Percentiles rank a stretch among this genome's conserved stretches.
Conservation (phyloP, 345 rosid species). For the Cardamine chenopodiifolia region DNA sequence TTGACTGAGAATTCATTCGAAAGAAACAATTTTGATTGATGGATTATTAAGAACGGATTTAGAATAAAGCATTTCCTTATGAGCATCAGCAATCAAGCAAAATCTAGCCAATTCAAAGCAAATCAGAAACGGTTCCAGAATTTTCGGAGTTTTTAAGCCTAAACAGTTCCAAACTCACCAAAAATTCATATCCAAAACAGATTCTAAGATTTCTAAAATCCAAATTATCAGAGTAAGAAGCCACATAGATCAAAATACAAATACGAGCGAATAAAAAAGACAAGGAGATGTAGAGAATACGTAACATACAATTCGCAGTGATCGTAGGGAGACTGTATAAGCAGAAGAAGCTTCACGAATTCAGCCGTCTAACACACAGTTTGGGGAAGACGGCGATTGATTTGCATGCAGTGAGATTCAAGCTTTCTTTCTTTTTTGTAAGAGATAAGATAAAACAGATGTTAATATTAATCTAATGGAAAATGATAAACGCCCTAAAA, state of each 20-base stretch:
- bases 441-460: background rate
- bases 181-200: background rate
- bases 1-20: background rate
- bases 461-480: too few relatives aligned
- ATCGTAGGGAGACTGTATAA: background rate
- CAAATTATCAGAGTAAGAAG: background rate
- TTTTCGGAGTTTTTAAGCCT: background rate
- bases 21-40: background rate
- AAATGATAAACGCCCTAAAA: too few relatives aligned
- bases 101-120: background rate
- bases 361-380: background rate
- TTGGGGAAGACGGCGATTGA: conserved; percentile 15
- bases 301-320: conserved; percentile 5
- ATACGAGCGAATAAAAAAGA: background rate
- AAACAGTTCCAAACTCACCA: background rate
- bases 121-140: background rate
- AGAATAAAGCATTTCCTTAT: background rate
- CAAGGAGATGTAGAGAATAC: background rate
- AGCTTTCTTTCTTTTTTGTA: background rate
- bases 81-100: background rate
- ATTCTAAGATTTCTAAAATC: background rate
- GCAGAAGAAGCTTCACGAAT: conserved; percentile 13
- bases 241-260: conserved; percentile 8
- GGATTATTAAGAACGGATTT: background rate
- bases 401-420: conserved; percentile 16